Base-by-base conservation (phyloP, 495 filamentous ascomycete genomes). In the Aspergillus carlsbadensis region DNA sequence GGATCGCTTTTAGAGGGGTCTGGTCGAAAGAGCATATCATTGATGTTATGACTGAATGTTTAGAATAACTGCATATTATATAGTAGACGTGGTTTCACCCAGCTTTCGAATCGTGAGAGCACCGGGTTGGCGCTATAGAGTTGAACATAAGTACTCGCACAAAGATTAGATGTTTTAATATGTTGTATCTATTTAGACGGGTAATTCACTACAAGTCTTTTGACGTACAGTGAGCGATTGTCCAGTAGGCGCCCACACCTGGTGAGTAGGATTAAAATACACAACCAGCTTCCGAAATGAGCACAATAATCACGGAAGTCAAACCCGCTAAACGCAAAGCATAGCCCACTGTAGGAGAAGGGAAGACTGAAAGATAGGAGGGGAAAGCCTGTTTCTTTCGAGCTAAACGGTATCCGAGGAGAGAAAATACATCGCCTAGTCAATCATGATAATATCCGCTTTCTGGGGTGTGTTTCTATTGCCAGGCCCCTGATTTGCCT, bases 391-490 rank as follows among this genome's bases (percentile, higher is more conserved):
- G 2, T 45, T 59, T 33, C 24, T n/a, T 35, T 34, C 42, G 14
- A 26, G 20, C 21, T 34, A 5, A 21, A 15, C 36, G 13, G 6
- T 35, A 49, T 22, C 10, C 31, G 11, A 11, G 26, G 47, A 10
- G 20, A 37, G 22, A 29, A 42, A 40, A 17, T 26, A 7, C 3
- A 34, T 57, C 65, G 4, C 20, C 24, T 39, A 76, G 52, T 76
- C 73, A 59, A 76, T 76, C 45, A 69, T 76, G 35, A 76, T 76
- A 29, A 76, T 49, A 60, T 74, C 67, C 18, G 66, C 45, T 21
- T 60, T 65, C 21, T 62, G 54, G 10, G 59, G 58, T 31, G 51
- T 44, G 3, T 34, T 43, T 35, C 11, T 59, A 31, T 52, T 57
- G 15, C 44, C 53, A 35, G 33, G 39, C 14, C 35, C 52, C 36